These are phyloP conservation scores for Cadophora luteo-olivacea DNA, from an alignment of 2,329 filamentous ascomycete genomes.

Conservation along the genomic window DNA sequence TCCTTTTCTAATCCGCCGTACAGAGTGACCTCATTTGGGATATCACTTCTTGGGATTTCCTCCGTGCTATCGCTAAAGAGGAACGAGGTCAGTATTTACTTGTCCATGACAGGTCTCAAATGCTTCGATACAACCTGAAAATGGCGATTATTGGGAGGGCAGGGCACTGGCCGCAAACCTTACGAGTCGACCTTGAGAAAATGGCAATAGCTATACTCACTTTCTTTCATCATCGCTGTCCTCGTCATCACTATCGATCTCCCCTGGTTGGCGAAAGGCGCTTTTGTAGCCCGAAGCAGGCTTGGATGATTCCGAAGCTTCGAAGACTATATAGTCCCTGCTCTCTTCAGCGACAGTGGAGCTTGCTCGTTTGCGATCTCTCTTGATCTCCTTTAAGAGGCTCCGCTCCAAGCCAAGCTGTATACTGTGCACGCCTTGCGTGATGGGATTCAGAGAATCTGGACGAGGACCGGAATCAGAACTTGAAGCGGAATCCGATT, in stretches of 20 bases:
- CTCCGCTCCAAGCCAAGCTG: neutral
- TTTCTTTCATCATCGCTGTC: neutral
- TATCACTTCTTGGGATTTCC: conserved; percentile 12
- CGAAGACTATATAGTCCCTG: conserved; percentile 3
- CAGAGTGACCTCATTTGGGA: conserved; percentile 1
- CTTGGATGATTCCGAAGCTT: conserved; percentile 1
- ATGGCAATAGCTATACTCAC: neutral
- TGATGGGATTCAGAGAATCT: neutral
- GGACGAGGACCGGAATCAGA: neutral
- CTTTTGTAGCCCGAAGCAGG: neutral
- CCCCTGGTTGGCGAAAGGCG: conserved; percentile 9
- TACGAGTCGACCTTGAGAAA: neutral
- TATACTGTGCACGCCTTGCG: conserved; percentile 12
- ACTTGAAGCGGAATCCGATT: neutral
- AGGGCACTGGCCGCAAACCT: neutral
- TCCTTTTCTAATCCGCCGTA: conserved; percentile 19
- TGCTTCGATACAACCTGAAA: neutral
- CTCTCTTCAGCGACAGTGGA: conserved; percentile 12
- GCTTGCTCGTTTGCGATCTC: conserved; percentile 12
- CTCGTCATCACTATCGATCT: conserved; percentile 4
- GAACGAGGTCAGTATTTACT: neutral
- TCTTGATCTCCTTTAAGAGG: conserved; percentile 8
- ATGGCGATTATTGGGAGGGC: neutral
- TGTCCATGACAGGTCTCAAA: neutral
- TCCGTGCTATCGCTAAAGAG: conserved; percentile 5